Conservation (phyloP, 2,329 filamentous ascomycete species). For the Albophoma yamanashiensis region DNA sequence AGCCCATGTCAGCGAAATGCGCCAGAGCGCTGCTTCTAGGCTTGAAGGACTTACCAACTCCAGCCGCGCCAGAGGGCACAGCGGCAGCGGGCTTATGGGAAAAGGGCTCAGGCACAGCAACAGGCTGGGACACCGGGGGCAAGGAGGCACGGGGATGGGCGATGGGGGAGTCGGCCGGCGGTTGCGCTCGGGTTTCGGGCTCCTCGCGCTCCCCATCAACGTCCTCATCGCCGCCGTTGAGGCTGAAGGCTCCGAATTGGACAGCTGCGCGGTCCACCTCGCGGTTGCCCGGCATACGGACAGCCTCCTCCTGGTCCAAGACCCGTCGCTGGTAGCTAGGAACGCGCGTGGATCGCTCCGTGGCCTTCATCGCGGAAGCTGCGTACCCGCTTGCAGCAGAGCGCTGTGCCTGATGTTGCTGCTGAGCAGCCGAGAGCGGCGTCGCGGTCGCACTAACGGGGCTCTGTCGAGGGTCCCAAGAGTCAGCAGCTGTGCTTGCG, state of each 20-base stretch:
- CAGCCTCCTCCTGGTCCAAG: slow-evolving; percentile 91
- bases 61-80: slow-evolving; percentile 25
- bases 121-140: slow-evolving; percentile 56
- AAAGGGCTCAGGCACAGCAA: slow-evolving; percentile 44
- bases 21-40: slow-evolving; percentile 5
- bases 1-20: not conserved
- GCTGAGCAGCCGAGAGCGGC: slow-evolving; percentile 53
- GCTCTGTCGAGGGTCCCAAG: slow-evolving; percentile 60
- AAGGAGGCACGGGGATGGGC: slow-evolving; percentile 77
- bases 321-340: slow-evolving; percentile 78
- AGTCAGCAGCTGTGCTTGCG: slow-evolving; percentile 82
- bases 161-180: slow-evolving; percentile 85
- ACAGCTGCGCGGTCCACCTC: slow-evolving; percentile 88
- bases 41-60: slow-evolving; percentile 18
- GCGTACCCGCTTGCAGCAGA: slow-evolving; percentile 57
- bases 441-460: slow-evolving; percentile 52
- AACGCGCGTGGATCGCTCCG: slow-evolving; percentile 53
- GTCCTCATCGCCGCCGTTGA: slow-evolving; percentile 76
- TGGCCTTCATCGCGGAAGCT: slow-evolving; percentile 73
- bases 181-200: slow-evolving; percentile 85
- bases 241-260: slow-evolving; percentile 90
- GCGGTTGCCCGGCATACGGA: slow-evolving; percentile 96
- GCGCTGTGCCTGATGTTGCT: slow-evolving; percentile 46
- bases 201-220: slow-evolving; percentile 93
- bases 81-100: slow-evolving; percentile 43